Conservation (phyloP, 2,329 filamentous ascomycete genomes). For the Nothomitra cinnamomea region DNA sequence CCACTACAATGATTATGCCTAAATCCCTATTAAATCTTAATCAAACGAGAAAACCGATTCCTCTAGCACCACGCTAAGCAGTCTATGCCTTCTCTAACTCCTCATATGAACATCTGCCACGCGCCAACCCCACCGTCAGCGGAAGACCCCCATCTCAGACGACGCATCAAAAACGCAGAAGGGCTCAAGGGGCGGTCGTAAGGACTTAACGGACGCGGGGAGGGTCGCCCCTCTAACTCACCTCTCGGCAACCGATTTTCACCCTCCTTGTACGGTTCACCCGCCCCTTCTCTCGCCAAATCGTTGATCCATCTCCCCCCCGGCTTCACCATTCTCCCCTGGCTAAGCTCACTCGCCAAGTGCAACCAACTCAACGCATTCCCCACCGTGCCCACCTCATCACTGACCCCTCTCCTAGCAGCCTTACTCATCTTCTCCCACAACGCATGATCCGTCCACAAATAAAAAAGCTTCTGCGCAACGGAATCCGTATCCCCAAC, state of each 20-base stretch:
- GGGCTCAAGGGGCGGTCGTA: no score
- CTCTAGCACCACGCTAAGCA: no score
- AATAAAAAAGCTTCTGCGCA: slow-evolving; percentile 44
- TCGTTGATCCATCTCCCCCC: slow-evolving; percentile 56
- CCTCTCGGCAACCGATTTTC: slow-evolving; percentile 43
- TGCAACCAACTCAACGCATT: slow-evolving; percentile 65
- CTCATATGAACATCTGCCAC: no score
- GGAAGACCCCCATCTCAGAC: no score
- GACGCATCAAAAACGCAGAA: no score
- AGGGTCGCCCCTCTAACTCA: no score
- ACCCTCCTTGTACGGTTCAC: slow-evolving; percentile 35
- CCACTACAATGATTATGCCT: no score
- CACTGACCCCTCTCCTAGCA: slow-evolving; percentile 50
- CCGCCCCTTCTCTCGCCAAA: slow-evolving; percentile 49
- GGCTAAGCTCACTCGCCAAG: slow-evolving; percentile 46
- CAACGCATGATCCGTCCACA: slow-evolving; percentile 48
- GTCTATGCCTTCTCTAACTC: no score
- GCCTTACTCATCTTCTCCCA: slow-evolving; percentile 50
- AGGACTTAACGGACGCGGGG: no score
- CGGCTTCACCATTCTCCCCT: slow-evolving; percentile 39
- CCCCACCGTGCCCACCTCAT: slow-evolving; percentile 68
- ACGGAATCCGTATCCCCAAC: slow-evolving; percentile 53
- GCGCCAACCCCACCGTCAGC: no score
- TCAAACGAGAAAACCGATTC: no score
- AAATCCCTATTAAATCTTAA: no score